Conservation (phyloP, 345 rosid species). For the Lumnitzera littorea region DNA sequence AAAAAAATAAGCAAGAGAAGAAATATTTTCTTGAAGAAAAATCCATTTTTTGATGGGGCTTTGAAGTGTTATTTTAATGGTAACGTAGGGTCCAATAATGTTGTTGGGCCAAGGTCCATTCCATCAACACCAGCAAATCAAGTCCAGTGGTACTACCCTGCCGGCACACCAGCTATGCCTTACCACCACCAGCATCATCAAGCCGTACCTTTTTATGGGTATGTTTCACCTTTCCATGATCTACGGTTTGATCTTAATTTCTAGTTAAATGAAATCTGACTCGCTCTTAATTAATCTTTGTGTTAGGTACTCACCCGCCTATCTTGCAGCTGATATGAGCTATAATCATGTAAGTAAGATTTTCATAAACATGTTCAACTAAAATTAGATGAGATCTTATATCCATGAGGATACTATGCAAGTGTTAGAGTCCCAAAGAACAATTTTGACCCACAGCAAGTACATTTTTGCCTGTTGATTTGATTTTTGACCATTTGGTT, state of each 20-base stretch:
- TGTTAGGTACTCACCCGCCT: conserved; percentile 64
- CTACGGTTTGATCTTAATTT: not conserved
- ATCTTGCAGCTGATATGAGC: conserved; percentile 49
- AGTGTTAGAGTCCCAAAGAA: too few species aligned
- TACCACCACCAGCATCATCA: conserved; percentile 61
- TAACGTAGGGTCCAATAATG: conserved; percentile 8
- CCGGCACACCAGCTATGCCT: conserved; percentile 36
- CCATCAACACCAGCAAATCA: conserved; percentile 53
- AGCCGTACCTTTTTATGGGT: conserved; percentile 83
- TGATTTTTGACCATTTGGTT: not conserved
- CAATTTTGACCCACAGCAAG: too few species aligned
- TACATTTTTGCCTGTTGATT: too few species aligned
- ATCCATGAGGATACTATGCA: too few species aligned
- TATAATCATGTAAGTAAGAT: conserved; percentile 58
- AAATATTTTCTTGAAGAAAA: not conserved
- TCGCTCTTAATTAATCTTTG: too few species aligned
- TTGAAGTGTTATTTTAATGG: conserved; percentile 27
- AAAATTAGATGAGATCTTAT: too few species aligned
- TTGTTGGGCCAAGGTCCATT: conserved; percentile 41
- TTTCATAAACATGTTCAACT: too few species aligned
- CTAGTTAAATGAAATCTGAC: not conserved
- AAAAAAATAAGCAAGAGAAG: conserved; percentile 4
- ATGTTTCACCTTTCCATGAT: not conserved
- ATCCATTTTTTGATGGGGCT: not conserved
- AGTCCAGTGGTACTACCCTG: conserved; percentile 78